Percentiles rank a stretch among this genome's conserved stretches.
Conservation (phyloP, 345 rosid genomes). For the Acer yangbiense region DNA sequence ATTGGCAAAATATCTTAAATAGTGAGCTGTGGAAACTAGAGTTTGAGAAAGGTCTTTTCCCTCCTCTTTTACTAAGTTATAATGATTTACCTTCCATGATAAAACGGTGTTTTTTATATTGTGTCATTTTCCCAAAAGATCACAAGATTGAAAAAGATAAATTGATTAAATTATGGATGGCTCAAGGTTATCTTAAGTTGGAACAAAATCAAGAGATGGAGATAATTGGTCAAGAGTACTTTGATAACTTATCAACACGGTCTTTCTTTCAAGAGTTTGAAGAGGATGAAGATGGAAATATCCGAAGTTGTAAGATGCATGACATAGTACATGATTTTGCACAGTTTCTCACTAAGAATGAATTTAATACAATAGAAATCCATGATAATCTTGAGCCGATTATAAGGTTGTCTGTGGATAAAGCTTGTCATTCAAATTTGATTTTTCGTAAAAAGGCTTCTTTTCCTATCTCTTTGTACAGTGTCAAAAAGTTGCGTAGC, state of each 20-base stretch:
- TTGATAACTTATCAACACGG: not conserved
- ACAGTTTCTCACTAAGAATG: not conserved
- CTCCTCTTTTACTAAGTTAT: too few species aligned
- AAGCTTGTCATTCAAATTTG: not conserved
- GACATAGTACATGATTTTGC: not conserved
- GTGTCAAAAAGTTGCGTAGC: not conserved
- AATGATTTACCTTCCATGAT: too few species aligned
- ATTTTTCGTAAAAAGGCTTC: not conserved
- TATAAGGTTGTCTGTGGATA: too few species aligned
- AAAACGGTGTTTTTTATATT: not conserved
- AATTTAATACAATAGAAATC: not conserved
- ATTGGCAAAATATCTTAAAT: too few species aligned
- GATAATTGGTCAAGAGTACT: not conserved
- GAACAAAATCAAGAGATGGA: not conserved
- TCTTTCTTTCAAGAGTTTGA: not conserved
- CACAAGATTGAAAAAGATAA: not conserved
- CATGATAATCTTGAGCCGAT: too few species aligned
- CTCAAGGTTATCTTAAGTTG: not conserved
- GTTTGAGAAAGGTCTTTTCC: too few species aligned
- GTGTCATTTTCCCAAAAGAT: conserved; percentile 23
- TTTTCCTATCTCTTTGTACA: not conserved
- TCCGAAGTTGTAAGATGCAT: not conserved
- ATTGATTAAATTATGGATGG: not conserved
- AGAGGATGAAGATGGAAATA: not conserved
- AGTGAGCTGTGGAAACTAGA: too few species aligned